Evolutionary conservation across 345 rosid genomes (phyloP).

Genomic region (Bruguiera parviflora): DNA sequence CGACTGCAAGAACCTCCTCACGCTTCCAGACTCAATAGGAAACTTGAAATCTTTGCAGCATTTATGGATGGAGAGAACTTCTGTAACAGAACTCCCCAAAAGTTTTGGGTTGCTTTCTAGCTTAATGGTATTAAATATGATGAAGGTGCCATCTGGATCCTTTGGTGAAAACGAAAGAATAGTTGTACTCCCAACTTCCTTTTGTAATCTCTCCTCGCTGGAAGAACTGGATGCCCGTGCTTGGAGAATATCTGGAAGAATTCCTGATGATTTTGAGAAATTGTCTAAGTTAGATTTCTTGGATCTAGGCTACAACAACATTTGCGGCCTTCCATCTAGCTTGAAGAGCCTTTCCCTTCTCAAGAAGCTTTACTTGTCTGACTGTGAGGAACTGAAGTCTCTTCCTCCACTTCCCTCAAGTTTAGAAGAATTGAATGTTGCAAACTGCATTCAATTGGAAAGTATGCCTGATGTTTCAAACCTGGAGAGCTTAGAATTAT

Average conservation of each 20-base stretch:
- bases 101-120: constrained; percentile 44
- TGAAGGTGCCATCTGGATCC: constrained; percentile 23
- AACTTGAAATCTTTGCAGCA: constrained; percentile 34
- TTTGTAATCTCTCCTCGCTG: constrained; percentile 33
- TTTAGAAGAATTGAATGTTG: constrained; percentile 28
- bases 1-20: constrained; percentile 29
- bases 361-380: constrained; percentile 25
- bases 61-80: constrained; percentile 41
- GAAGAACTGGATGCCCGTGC: constrained; percentile 41
- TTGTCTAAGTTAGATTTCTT: constrained; percentile 33
- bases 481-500: constrained; percentile 18
- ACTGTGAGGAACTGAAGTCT: constrained; percentile 34
- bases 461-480: constrained; percentile 30
- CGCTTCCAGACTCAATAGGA: constrained; percentile 44
- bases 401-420: constrained; percentile 53
- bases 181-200: constrained; percentile 32
- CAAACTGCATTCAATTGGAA: constrained; percentile 41
- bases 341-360: constrained; percentile 40
- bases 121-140: constrained; percentile 37
- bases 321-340: constrained; percentile 48
- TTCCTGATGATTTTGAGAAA: constrained; percentile 51
- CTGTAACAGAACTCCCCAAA: constrained; percentile 38
- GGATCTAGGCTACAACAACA: constrained; percentile 35
- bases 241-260: constrained; percentile 40
- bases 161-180: neutral